These are phyloP conservation scores for Fusarium virguliforme DNA, from an alignment of 2,329 filamentous ascomycete species.

Conservation along the genomic window DNA sequence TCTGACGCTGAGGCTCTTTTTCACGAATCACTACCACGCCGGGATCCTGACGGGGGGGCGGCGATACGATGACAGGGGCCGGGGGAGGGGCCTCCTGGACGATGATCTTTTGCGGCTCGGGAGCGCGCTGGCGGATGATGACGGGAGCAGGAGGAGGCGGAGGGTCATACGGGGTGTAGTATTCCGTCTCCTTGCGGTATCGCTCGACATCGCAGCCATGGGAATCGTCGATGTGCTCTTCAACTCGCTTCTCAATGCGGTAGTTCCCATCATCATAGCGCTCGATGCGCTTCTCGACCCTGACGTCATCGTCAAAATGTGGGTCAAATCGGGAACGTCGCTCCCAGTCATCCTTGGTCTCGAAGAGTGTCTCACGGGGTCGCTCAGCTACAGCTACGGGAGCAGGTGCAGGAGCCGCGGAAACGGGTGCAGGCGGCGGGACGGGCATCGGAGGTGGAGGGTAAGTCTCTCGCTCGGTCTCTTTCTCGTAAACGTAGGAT, in stretches of 20 bases:
- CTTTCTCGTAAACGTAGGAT: constrained; percentile 46
- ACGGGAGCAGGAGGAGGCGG: constrained; percentile 64
- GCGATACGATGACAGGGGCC: constrained; percentile 65
- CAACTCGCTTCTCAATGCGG: constrained; percentile 67
- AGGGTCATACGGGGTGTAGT: constrained; percentile 69
- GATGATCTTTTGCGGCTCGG: constrained; percentile 73
- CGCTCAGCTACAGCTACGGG: constrained; percentile 47
- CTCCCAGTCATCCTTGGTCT: constrained; percentile 63
- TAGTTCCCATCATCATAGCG: constrained; percentile 63
- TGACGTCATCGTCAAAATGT: constrained; percentile 66
- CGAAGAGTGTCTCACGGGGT: constrained; percentile 57
- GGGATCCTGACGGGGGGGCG: constrained; percentile 63
- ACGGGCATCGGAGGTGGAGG: constrained; percentile 45
- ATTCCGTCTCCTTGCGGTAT: constrained; percentile 75
- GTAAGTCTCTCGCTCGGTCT: constrained; percentile 46
- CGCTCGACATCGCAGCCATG: constrained; percentile 69
- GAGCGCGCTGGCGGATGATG: constrained; percentile 70
- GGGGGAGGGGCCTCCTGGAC: constrained; percentile 71
- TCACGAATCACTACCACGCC: constrained; percentile 63
- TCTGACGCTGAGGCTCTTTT: constrained; percentile 57
- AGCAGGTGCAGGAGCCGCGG: constrained; percentile 26
- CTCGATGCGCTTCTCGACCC: constrained; percentile 68
- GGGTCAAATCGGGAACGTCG: constrained; percentile 59
- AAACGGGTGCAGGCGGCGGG: constrained; percentile 44
- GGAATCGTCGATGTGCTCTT: constrained; percentile 66